A percentile compares a stretch with the other conserved stretches of the same genome.
These are phyloP conservation scores for Bocquillonia castaneifolia DNA, from an alignment of 441 rosid species.

Conservation along the genomic window DNA sequence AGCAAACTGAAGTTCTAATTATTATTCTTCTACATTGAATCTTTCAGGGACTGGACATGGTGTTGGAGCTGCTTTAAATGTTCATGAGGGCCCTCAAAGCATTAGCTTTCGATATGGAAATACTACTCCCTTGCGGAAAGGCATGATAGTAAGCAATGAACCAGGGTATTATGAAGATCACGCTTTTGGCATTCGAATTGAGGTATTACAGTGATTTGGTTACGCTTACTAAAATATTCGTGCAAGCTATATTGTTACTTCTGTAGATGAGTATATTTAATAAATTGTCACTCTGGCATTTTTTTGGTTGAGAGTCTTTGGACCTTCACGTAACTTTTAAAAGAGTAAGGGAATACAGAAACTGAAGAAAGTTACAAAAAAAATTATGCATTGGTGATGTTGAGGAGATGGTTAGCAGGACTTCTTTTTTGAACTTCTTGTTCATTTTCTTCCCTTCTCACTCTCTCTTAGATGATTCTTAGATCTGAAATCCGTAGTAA, in stretches of 20 bases:
- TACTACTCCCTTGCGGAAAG: conserved; percentile 66
- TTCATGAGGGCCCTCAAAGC: conserved; percentile 98
- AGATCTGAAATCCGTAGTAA: neutral
- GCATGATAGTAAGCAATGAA: conserved; percentile 98
- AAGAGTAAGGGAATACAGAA: no score
- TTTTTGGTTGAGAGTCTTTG: no score
- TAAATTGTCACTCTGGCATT: no score
- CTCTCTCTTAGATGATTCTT: neutral
- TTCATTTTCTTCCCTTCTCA: neutral
- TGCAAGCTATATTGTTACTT: neutral
- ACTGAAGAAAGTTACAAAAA: no score
- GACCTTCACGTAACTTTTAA: neutral
- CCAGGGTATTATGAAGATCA: conserved; percentile 98
- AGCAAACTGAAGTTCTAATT: conserved; percentile 5
- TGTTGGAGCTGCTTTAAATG: conserved; percentile 93
- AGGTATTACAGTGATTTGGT: conserved; percentile 41
- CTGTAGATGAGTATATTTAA: no score
- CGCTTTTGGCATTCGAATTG: conserved; percentile 94
- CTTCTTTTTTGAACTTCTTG: neutral
- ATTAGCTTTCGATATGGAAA: conserved; percentile 90
- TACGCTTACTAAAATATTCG: neutral
- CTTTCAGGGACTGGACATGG: conserved; percentile 92
- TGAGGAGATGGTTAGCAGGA: neutral
- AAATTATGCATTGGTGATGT: no score
- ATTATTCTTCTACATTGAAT: conserved; percentile 19